phyloP scores from a whole-genome alignment of 2,329 filamentous ascomycete species.

The Colletotrichum sp. region DNA sequence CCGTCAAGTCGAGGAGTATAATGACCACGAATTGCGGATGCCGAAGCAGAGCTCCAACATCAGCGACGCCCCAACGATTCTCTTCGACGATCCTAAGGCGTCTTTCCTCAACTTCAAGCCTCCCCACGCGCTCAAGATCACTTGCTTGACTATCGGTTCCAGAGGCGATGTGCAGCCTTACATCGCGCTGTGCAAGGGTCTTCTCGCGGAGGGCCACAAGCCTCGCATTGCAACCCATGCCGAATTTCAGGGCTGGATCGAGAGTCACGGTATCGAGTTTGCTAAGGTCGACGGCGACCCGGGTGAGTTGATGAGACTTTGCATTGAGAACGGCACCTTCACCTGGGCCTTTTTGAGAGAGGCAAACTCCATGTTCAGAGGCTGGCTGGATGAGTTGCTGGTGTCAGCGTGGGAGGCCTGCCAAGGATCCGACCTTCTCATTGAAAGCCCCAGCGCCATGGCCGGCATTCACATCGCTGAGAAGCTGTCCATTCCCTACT shows the following conservation, averaged over 20 bases:
- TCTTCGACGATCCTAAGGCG: constrained; percentile 88
- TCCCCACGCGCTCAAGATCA: constrained; percentile 77
- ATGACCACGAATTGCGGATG: constrained; percentile 55
- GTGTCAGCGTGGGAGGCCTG: constrained; percentile 83
- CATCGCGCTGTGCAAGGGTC: constrained; percentile 91
- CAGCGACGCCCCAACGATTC: constrained; percentile 72
- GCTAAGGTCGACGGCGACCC: constrained; percentile 88
- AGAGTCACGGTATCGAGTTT: constrained; percentile 94
- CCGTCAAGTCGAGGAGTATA: constrained; percentile 55
- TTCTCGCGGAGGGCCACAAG: constrained; percentile 86
- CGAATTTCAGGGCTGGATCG: constrained; percentile 89
- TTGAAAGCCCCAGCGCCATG: constrained; percentile 97
- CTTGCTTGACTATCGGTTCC: constrained; percentile 94
- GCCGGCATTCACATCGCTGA: constrained; percentile 97
- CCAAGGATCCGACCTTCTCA: constrained; percentile 85
- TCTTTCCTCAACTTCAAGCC: constrained; percentile 95
- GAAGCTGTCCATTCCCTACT: constrained; percentile 90
- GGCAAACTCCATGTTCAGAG: constrained; percentile 85
- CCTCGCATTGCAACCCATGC: constrained; percentile 88
- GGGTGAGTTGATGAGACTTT: constrained; percentile 92
- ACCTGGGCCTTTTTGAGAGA: constrained; percentile 90
- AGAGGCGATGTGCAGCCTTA: constrained; percentile 97
- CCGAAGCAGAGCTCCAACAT: constrained; percentile 50
- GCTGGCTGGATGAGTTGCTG: constrained; percentile 93
- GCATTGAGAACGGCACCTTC: constrained; percentile 97